Percentiles rank a stretch among this genome's conserved stretches.
Conservation (phyloP, 2,329 filamentous ascomycete genomes). For the Chalara sp. region DNA sequence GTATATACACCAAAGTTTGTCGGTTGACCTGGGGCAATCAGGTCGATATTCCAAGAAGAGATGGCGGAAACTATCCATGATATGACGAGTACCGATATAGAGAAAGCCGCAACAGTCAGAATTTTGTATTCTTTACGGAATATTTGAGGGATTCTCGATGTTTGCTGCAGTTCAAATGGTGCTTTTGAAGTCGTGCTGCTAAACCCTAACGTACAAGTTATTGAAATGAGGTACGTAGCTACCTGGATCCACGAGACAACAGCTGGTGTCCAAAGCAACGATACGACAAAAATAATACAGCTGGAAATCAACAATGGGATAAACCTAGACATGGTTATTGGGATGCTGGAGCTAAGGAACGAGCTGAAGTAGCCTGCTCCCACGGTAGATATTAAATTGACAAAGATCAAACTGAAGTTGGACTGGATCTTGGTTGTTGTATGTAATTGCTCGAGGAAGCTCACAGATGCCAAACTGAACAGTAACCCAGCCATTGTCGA, state of each 20-base stretch:
- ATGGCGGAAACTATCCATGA: conserved; percentile 2
- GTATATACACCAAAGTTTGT: conserved; percentile 10
- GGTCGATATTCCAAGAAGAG: conserved; percentile 2
- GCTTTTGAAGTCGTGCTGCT: not conserved
- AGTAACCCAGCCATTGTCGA: not conserved
- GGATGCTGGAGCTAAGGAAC: not conserved
- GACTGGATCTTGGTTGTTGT: not conserved
- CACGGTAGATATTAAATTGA: not conserved
- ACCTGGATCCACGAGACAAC: not conserved
- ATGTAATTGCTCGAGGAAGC: not conserved
- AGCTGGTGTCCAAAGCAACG: not conserved
- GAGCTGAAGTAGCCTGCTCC: not conserved
- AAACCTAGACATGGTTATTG: too few relatives aligned
- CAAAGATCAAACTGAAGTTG: not conserved
- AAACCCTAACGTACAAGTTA: not conserved
- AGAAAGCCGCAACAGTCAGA: not conserved
- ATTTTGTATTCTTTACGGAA: not conserved
- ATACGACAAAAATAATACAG: not conserved
- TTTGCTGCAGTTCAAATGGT: not conserved
- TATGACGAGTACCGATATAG: conserved; percentile 15
- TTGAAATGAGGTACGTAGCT: not conserved
- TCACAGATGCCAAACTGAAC: not conserved
- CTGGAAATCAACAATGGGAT: not conserved
- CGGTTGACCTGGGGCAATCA: conserved; percentile 2
- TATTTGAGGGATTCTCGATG: not conserved